Base-by-base conservation (phyloP, 371 early-diverging fungal genomes). In the Mucor piriformis region DNA sequence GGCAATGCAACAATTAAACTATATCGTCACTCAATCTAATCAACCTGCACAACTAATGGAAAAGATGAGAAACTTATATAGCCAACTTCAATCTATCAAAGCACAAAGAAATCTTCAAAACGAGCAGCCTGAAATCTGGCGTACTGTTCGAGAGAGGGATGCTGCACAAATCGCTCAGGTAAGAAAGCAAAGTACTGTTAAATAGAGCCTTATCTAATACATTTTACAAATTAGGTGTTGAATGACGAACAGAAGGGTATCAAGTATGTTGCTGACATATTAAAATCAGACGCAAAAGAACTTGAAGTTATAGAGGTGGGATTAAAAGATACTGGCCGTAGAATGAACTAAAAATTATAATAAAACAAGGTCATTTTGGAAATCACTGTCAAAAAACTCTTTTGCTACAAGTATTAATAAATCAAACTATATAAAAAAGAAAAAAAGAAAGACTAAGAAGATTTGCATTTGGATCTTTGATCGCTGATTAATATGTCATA, bases 171-270 rank as follows among this genome's bases (percentile, higher is more conserved):
- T 68, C 34, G 64, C 68, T 47, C 54, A 63, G 61, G 57, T 66
- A 55, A 57, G 3, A 5, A 20, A 44, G 3, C 5, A 24, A 24
- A 6, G 38, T n/a, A n/a, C n/a, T n/a, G n/a, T n/a, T n/a, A n/a
- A n/a, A n/a, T n/a, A n/a, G n/a, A n/a, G n/a, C n/a, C n/a, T n/a
- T n/a, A n/a, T n/a, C n/a, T n/a, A n/a, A n/a, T n/a, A n/a, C n/a
- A n/a, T n/a, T 27, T 24, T 27, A 21, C 38, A 37, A 38, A 32
- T 3, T 48, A 63, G 58, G 46, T 61, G 8, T 47, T 68, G 38
- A 53, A 59, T 7, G 64, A 63, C 57, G 56, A 63, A 23, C 68
- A 68, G 25, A 38, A 53, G 18, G 68, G 64, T 18, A 63, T 68
- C 37, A 49, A 40, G 27, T 52, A 60, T 20, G 40, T 63, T 27